These are phyloP conservation scores for Microsporum audouinii DNA, from an alignment of 2,329 filamentous ascomycete species.

Conservation along the genomic window DNA sequence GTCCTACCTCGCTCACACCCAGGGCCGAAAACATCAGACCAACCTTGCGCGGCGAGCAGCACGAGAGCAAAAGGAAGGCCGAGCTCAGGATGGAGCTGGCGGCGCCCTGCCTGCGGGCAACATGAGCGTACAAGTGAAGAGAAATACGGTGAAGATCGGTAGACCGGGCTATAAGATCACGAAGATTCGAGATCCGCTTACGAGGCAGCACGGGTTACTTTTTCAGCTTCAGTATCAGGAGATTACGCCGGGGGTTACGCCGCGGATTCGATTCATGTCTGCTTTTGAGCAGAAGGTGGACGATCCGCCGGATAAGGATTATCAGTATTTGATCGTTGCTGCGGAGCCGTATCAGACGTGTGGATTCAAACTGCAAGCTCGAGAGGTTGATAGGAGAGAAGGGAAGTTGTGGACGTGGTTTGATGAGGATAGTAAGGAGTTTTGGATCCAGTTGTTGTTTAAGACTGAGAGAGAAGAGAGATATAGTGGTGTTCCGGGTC, in stretches of 20 bases:
- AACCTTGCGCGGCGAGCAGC: conserved; percentile 92
- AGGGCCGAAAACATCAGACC: conserved; percentile 97
- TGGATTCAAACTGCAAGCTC: conserved; percentile 86
- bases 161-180: conserved; percentile 96
- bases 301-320: conserved; percentile 79
- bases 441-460: conserved; percentile 95
- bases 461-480: conserved; percentile 96
- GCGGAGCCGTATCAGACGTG: conserved; percentile 98
- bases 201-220: conserved; percentile 77
- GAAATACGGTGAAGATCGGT: conserved; percentile 87
- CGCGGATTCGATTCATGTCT: conserved; percentile 92
- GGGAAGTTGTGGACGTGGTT: conserved; percentile 89
- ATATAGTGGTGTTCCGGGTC: conserved; percentile 56
- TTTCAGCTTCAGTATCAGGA: conserved; percentile 96
- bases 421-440: conserved; percentile 91
- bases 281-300: conserved; percentile 94
- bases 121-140: conserved; percentile 65
- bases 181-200: conserved; percentile 81
- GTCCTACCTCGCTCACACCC: conserved; percentile 95
- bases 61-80: conserved; percentile 85
- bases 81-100: conserved; percentile 41
- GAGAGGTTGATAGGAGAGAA: conserved; percentile 82
- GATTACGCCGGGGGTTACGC: conserved; percentile 61
- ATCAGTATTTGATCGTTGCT: conserved; percentile 87
- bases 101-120: conserved; percentile 56